Evolutionary conservation across 1,139 yeast genomes (phyloP).

Genomic region (Kodamaea alishanica): DNA sequence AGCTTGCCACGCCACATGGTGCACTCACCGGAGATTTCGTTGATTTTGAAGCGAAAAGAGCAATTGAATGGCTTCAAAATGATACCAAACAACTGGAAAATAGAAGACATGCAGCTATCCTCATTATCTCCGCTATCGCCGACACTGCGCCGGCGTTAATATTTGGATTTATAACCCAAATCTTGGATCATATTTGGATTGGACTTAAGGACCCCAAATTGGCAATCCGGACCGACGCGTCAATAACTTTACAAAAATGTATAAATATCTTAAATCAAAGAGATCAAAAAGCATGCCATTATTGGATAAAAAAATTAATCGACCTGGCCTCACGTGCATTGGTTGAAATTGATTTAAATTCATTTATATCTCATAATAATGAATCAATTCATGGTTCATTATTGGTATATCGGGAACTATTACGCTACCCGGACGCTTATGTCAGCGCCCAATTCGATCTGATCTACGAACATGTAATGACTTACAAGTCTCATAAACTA

Average conservation of each 20-base stretch:
- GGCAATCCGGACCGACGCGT: constrained; percentile 77
- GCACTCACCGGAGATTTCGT: constrained; percentile 88
- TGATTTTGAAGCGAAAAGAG: constrained; percentile 84
- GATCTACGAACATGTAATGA: constrained; percentile 71
- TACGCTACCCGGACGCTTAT: constrained; percentile 56
- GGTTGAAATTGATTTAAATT: constrained; percentile 20
- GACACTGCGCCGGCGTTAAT: constrained; percentile 83
- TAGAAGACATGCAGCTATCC: constrained; percentile 86
- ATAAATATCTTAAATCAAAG: constrained; percentile 74
- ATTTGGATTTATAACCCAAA: constrained; percentile 72
- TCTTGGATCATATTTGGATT: constrained; percentile 81
- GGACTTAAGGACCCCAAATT: constrained; percentile 79
- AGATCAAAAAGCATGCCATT: constrained; percentile 64
- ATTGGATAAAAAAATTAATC: constrained; percentile 71
- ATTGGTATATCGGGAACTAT: constrained; percentile 75
- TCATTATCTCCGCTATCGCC: constrained; percentile 80
- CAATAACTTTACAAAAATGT: constrained; percentile 74
- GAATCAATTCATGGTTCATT: constrained; percentile 86
- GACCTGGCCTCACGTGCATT: constrained; percentile 51
- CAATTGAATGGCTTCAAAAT: constrained; percentile 85
- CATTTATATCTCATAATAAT: constrained; percentile 6
- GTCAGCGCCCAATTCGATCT: constrained; percentile 57
- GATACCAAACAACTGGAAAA: constrained; percentile 73
- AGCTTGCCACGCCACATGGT: constrained; percentile 85
- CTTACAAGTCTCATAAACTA: constrained; percentile 75